phyloP scores from a whole-genome alignment of 768 basidiomycete species.

The Strobilomyces echinocephalus region DNA sequence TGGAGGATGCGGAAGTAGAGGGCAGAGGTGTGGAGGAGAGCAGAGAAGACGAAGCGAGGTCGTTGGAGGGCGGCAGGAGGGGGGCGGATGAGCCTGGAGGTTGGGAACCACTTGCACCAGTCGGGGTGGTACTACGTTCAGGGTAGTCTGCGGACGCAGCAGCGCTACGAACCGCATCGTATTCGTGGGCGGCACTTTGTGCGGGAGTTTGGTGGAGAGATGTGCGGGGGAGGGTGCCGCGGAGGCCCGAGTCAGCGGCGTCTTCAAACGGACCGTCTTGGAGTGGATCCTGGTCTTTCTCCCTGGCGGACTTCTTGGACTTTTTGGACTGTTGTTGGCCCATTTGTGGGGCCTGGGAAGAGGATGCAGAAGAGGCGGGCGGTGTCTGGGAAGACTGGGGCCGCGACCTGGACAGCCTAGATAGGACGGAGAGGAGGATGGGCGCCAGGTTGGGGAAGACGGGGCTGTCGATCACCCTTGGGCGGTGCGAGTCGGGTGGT shows the following conservation, averaged over 20 bases:
- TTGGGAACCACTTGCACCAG: constrained; percentile 39
- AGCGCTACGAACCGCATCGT: constrained; percentile 30
- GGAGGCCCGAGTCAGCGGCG: constrained; percentile 31
- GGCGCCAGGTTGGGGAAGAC: constrained; percentile 66
- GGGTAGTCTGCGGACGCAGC: constrained; percentile 32
- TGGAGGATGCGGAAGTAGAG: constrained; percentile 11
- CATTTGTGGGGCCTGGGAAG: constrained; percentile 50
- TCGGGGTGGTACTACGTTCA: constrained; percentile 30
- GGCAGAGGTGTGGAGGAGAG: constrained; percentile 18
- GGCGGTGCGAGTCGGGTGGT: constrained; percentile 24
- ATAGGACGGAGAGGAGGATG: constrained; percentile 71
- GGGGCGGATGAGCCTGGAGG: constrained; percentile 30
- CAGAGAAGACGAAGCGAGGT: constrained; percentile 38
- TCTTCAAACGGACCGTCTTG: constrained; percentile 43
- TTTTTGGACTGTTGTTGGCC: constrained; percentile 85
- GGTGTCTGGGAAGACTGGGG: constrained; percentile 70
- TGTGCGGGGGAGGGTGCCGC: constrained; percentile 43
- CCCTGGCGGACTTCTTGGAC: constrained; percentile 65
- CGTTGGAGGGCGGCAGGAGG: constrained; percentile 35
- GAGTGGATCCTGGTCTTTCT: constrained; percentile 55
- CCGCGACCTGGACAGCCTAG: constrained; percentile 64
- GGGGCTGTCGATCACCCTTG: constrained; percentile 24
- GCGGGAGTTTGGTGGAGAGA: constrained; percentile 37
- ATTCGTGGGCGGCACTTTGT: constrained; percentile 37
- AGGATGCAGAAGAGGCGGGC: constrained; percentile 42